Evolutionary conservation across 257 asterid genomes (phyloP), one percentile per base, ranked within the genome.

Genomic region (Galeopsis tetrahit): DNA sequence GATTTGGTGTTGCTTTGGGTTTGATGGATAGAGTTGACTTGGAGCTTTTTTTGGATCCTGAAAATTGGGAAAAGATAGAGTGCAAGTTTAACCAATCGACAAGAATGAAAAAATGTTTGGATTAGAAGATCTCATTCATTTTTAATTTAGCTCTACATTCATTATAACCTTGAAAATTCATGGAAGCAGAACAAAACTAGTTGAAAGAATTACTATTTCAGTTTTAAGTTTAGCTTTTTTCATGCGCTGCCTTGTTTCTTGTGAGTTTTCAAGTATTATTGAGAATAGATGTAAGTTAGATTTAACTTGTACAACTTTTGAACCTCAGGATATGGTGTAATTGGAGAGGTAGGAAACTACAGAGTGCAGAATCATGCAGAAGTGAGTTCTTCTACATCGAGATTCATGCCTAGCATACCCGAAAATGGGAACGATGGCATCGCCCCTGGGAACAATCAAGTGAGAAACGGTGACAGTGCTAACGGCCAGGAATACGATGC

Each of bases 381-480:
- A 68, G 52, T 81, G 58, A 77, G 78, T 71, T 70, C 91, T 28
- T 76, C 87, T 28, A 78, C 72, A 84, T 73, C 90, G 15, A 81
- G 85, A 66, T 87, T 83, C 88, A 86, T 93, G 98, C 96, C 97
- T 44, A 87, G 82, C 80, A 93, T 93, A 78, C 93, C 97, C 10
- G 97, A 91, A 79, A 77, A 79, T 63, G 85, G 72, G 43, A 84
- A 73, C 36, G 85, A 79, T 51, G 73, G 40, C 70, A 40, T 32
- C 1, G 73, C 68, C 84, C 62, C 72, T 17, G 85, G 76, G 38
- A 83, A 82, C 35, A 66, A 57, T 13, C 83, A 59, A 15, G 28
- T 72, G 60, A 76, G 85, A 65, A 79, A 78, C 10, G 76, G 65
- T 4, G 77, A 69, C 21, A 65, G 64, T 35, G 44, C 67, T 35